phyloP scores from a whole-genome alignment of 2,329 filamentous ascomycete genomes.

The Chrysosporium queenslandicum region DNA sequence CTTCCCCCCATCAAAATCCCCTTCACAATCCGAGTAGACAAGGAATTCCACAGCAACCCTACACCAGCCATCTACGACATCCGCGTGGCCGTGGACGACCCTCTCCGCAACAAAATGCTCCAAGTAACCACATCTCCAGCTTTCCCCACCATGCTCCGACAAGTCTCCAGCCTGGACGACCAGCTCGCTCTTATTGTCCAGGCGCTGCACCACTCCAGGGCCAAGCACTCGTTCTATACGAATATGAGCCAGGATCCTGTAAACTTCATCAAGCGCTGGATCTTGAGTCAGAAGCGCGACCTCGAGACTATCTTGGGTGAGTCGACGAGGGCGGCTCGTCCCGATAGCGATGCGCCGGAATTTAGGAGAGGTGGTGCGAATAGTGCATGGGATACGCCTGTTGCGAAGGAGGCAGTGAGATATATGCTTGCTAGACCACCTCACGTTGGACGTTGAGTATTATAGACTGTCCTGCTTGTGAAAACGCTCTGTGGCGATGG shows the following conservation, averaged over 20 bases:
- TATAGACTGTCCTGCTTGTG: neutral
- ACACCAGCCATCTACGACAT: conserved; percentile 83
- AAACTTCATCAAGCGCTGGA: conserved; percentile 75
- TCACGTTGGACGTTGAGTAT: conserved; percentile 16
- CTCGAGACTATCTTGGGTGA: conserved; percentile 82
- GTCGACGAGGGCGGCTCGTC: conserved; percentile 48
- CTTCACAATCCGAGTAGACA: conserved; percentile 90
- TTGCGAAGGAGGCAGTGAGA: conserved; percentile 53
- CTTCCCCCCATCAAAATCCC: conserved; percentile 72
- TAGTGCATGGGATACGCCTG: conserved; percentile 54
- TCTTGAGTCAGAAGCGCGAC: conserved; percentile 82
- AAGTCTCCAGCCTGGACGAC: conserved; percentile 70
- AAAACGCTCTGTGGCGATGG: neutral
- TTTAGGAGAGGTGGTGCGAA: conserved; percentile 43
- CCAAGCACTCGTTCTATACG: conserved; percentile 80
- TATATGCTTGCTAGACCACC: conserved; percentile 47
- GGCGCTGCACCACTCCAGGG: conserved; percentile 72
- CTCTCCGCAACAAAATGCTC: conserved; percentile 57
- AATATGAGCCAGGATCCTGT: conserved; percentile 71
- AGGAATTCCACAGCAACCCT: conserved; percentile 65
- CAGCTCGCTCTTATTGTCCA: conserved; percentile 75
- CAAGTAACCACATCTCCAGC: conserved; percentile 58
- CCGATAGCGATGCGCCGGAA: conserved; percentile 45
- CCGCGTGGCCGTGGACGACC: conserved; percentile 72
- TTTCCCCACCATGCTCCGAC: conserved; percentile 61